Conservation (phyloP, 352 stramenopile genomes). For the Phytopythium boreale region DNA sequence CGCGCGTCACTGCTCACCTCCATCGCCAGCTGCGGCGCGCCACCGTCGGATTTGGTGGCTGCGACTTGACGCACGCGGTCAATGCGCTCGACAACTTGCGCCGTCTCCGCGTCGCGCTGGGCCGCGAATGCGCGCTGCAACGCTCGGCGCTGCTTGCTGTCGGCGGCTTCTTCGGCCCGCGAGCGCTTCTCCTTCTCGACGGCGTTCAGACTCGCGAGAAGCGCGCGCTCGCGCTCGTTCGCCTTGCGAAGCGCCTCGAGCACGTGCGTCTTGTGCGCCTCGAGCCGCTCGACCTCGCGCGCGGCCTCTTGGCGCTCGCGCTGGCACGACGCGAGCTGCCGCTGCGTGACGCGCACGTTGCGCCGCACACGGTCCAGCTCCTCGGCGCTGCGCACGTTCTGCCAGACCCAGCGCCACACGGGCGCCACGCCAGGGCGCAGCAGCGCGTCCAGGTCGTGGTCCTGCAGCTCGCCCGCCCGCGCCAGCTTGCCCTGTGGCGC, state of each 20-base stretch:
- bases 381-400: conserved; percentile 34
- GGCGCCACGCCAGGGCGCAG: conserved; percentile 23
- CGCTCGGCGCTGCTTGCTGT: conserved; percentile 32
- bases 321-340: conserved; percentile 30
- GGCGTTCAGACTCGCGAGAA: conserved; percentile 21
- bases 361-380: conserved; percentile 24
- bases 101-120: conserved; percentile 12
- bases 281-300: conserved; percentile 14
- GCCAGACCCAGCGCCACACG: conserved; percentile 37
- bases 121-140: conserved; percentile 22
- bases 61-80: background rate
- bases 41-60: background rate
- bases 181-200: conserved; percentile 25
- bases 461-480: conserved; percentile 26
- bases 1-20: background rate
- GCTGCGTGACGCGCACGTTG: conserved; percentile 29
- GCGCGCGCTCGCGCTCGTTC: conserved; percentile 16
- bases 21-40: background rate
- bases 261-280: conserved; percentile 16
- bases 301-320: conserved; percentile 31
- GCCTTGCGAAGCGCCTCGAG: conserved; percentile 21
- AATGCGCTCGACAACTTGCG: background rate
- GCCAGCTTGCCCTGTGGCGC: conserved; percentile 34
- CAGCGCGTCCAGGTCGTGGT: conserved; percentile 45
- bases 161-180: background rate